Conservation (phyloP, 2,329 filamentous ascomycete genomes). For the Zymoseptoria brevis region DNA sequence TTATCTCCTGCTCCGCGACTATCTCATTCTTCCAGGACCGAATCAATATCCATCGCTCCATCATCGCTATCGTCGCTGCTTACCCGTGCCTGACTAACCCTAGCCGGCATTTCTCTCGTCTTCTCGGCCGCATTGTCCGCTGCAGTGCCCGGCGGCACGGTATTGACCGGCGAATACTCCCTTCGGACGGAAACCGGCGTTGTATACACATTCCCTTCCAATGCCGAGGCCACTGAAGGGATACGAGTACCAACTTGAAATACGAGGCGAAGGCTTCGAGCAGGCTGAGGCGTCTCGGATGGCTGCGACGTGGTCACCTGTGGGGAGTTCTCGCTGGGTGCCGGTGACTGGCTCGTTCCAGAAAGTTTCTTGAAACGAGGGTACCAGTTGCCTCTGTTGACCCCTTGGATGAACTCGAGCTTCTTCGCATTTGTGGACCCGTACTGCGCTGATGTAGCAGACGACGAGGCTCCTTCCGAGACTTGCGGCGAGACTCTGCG, state of each 20-base stretch:
- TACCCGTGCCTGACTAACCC: not conserved
- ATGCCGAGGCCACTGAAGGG: too few relatives aligned
- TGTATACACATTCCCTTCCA: too few relatives aligned
- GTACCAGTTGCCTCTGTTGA: not conserved
- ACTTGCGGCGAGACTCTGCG: not conserved
- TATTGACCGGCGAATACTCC: too few relatives aligned
- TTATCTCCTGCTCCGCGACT: not conserved
- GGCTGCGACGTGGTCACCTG: not conserved
- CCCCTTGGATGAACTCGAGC: not conserved
- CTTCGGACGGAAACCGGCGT: too few relatives aligned
- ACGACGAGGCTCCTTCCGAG: not conserved
- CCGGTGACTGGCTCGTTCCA: not conserved
- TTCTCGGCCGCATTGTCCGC: not conserved
- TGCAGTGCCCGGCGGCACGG: too few relatives aligned
- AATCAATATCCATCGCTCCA: not conserved
- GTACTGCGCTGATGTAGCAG: not conserved
- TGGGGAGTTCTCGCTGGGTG: not conserved
- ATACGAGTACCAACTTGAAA: too few relatives aligned
- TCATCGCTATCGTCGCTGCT: not conserved
- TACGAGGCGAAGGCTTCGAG: too few relatives aligned
- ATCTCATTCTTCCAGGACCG: not conserved
- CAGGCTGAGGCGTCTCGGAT: not conserved
- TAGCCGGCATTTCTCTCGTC: not conserved
- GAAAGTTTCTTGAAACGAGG: not conserved
- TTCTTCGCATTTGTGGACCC: not conserved